Conservation (phyloP, 257 asterid genomes). For the Lycium barbarum region DNA sequence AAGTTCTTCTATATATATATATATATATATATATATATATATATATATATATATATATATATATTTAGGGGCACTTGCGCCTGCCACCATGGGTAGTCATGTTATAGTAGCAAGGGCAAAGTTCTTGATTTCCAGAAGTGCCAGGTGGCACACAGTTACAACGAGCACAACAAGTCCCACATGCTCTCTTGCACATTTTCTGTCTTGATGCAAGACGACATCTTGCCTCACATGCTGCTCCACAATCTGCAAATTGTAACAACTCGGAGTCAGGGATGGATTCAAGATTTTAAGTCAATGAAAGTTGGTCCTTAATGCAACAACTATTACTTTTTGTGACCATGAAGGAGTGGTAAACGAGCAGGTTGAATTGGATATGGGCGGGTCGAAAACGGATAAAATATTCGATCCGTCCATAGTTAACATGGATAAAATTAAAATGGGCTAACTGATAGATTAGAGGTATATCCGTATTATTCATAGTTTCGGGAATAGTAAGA, state of each 20-base stretch:
- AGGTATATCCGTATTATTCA: too few relatives aligned
- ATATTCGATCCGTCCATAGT: too few relatives aligned
- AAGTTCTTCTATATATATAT: background rate
- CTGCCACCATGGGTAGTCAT: slow-evolving; percentile 65
- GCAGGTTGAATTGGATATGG: too few relatives aligned
- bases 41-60: too few relatives aligned
- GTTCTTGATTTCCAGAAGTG: slow-evolving; percentile 56
- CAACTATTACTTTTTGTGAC: too few relatives aligned
- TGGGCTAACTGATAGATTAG: too few relatives aligned
- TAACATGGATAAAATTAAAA: too few relatives aligned
- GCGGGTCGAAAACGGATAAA: too few relatives aligned
- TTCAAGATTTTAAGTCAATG: background rate
- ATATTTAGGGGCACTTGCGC: slow-evolving; percentile 61
- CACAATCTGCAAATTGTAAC: slow-evolving; percentile 49
- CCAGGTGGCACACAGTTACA: slow-evolving; percentile 75
- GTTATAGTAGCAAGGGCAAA: slow-evolving; percentile 67
- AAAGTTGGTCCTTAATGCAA: too few relatives aligned
- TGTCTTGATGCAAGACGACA: slow-evolving; percentile 51
- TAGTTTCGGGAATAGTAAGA: too few relatives aligned
- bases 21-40: background rate
- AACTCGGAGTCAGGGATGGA: background rate
- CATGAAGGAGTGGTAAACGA: too few relatives aligned
- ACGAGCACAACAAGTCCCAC: slow-evolving; percentile 65
- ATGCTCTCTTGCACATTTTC: slow-evolving; percentile 53
- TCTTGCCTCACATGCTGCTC: slow-evolving; percentile 50